These are phyloP conservation scores for Candida ponderosae DNA, from an alignment of 805 yeast species.

Conservation along the genomic window DNA sequence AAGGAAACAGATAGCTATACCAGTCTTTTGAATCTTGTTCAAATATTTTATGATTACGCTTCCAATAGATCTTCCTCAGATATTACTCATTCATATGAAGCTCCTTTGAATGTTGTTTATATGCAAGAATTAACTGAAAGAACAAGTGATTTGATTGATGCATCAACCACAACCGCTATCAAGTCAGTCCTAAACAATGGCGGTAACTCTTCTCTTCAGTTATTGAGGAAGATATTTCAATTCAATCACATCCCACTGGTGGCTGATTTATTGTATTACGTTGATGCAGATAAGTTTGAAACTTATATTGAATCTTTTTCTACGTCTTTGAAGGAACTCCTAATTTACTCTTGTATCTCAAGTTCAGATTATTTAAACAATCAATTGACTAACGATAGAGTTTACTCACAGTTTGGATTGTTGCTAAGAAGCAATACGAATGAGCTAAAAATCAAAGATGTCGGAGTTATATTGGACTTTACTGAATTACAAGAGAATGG, in stretches of 20 bases:
- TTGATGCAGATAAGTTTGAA: conserved; percentile 60
- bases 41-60: conserved; percentile 19
- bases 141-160: conserved; percentile 63
- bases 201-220: conserved; percentile 22
- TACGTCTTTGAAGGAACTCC: conserved; percentile 8
- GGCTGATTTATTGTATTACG: conserved; percentile 66
- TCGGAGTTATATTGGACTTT: background rate
- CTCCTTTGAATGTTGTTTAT: conserved; percentile 42
- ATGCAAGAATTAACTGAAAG: conserved; percentile 56
- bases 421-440: background rate
- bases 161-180: conserved; percentile 33
- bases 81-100: conserved; percentile 5
- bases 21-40: conserved; percentile 15
- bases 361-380: background rate
- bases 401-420: background rate
- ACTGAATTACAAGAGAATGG: background rate
- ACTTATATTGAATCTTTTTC: conserved; percentile 52
- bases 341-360: conserved; percentile 10
- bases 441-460: background rate
- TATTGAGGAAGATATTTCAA: conserved; percentile 27
- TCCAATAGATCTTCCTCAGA: conserved; percentile 1
- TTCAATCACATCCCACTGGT: conserved; percentile 46
- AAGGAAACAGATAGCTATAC: conserved; percentile 13
- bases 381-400: too few species aligned
- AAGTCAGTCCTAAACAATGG: conserved; percentile 20